phyloP scores from a whole-genome alignment of 192 early-diverging fungal species.

The Gamsiella multidivaricata region DNA sequence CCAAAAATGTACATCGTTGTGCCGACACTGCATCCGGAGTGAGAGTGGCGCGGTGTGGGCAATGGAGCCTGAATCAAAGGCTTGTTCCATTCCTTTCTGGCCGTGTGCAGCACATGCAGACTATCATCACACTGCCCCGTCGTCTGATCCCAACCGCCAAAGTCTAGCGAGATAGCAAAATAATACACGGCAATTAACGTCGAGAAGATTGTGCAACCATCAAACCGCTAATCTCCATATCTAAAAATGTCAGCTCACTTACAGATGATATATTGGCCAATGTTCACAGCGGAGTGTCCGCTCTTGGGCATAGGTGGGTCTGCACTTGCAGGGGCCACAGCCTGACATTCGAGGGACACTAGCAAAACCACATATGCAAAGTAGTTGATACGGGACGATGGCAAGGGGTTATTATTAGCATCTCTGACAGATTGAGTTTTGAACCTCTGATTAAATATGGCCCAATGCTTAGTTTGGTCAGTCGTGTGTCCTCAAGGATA shows the following conservation, averaged over 20 bases:
- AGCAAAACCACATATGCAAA: conserved; percentile 1
- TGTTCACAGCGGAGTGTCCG: conserved; percentile 57
- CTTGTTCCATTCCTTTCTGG: conserved; percentile 44
- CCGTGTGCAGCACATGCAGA: conserved; percentile 45
- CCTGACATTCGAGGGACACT: conserved; percentile 43
- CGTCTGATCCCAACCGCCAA: conserved; percentile 51
- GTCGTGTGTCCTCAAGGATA: no score
- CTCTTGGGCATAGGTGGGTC: conserved; percentile 60
- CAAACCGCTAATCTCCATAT: background rate
- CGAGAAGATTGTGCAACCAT: background rate
- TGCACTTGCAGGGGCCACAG: conserved; percentile 19
- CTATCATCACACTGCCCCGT: conserved; percentile 51
- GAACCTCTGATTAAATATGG: no score
- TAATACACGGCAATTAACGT: background rate
- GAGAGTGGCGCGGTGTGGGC: conserved; percentile 56
- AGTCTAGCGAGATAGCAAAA: conserved; percentile 11
- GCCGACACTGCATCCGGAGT: conserved; percentile 56
- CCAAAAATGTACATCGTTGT: conserved; percentile 68
- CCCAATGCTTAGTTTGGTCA: no score
- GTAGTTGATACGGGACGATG: no score
- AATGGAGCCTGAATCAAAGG: conserved; percentile 43
- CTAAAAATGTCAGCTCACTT: conserved; percentile 9
- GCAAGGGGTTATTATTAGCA: conserved; percentile 23
- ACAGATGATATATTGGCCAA: conserved; percentile 60
- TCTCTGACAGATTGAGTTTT: background rate